Conservation (phyloP, 1,139 yeast genomes). For the Hansenula sp. region DNA sequence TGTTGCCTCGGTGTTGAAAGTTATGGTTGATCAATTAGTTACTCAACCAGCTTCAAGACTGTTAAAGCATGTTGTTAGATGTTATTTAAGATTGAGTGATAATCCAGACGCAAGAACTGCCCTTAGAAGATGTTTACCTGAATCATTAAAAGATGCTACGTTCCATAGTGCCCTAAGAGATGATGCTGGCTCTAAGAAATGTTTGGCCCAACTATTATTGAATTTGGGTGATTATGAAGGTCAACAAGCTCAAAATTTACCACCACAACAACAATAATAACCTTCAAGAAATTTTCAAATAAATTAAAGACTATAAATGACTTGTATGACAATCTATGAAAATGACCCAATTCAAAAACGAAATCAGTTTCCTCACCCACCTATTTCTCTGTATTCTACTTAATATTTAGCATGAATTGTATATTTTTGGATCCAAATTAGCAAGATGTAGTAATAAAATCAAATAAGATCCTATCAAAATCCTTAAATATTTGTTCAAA, state of each 20-base stretch:
- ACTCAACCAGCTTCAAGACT: conserved; percentile 73
- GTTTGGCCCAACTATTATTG: conserved; percentile 77
- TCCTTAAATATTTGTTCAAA: too few species aligned
- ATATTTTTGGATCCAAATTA: too few species aligned
- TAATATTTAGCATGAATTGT: too few species aligned
- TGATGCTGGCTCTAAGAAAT: conserved; percentile 84
- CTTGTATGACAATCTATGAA: too few species aligned
- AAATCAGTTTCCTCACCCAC: too few species aligned
- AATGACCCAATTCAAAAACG: too few species aligned
- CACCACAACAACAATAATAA: conserved; percentile 3
- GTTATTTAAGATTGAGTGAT: conserved; percentile 87
- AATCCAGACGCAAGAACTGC: conserved; percentile 90
- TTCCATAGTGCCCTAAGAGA: conserved; percentile 77
- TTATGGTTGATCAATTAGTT: conserved; percentile 84
- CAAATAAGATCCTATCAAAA: too few species aligned
- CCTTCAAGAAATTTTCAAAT: not conserved
- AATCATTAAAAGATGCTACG: conserved; percentile 86
- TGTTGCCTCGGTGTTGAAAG: conserved; percentile 81
- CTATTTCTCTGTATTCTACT: too few species aligned
- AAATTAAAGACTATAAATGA: not conserved
- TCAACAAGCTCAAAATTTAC: conserved; percentile 14
- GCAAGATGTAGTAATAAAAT: too few species aligned
- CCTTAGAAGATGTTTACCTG: conserved; percentile 79
- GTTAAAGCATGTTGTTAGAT: conserved; percentile 89
- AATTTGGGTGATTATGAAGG: conserved; percentile 42